Evolutionary conservation across 371 early-diverging fungal genomes (phyloP), one percentile per base, ranked within the genome.

Genomic region (Mortierella sp.): DNA sequence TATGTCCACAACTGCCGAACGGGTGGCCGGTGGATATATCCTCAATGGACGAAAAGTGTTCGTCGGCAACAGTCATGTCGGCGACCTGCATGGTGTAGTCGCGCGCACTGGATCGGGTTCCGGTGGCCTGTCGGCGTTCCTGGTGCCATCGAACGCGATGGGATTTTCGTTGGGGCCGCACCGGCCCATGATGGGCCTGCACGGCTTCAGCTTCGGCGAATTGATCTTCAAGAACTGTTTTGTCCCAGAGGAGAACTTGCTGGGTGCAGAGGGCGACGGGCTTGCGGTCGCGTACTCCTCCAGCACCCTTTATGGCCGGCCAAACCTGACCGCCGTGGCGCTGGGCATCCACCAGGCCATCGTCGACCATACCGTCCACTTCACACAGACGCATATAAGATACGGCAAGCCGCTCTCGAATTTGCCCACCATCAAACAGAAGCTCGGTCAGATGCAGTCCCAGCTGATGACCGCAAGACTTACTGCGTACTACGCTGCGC

Each of bases 281-380:
- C 45, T 43, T 3, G 45, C 45, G 19, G 45, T 43, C 17, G 45
- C 45, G 12, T 43, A 43, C 45, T 43, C 45, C 19, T 43, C 45
- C 15, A 43, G 45, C 8, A 7, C 19, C 45, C 45, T 43, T 19
- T 43, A 43, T 43, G 45, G 45, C 45, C 10, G 45, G 45, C 45
- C 45, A 1, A 43, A 43, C 45, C 45, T 43, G 45, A 43, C 45
- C 45, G 45, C 45, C 10, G 45, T 43, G 45, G 10, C 45, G 19
- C 45, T 43, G 45, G 45, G 45, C 45, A 43, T 43, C 45, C 45
- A 43, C 45, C 45, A 15, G 45, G 45, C 45, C 45, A 43, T 43
- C 45, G 45, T 43, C 45, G 45, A 43, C 4, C 45, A 43, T 19
- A 43, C 45, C 19, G 45, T 43, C 45, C 45, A 43, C 45, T 43